A percentile compares a stretch with the other conserved stretches of the same genome.
Conservation (phyloP, 441 rosid genomes). For the Populus trichocarpa region DNA sequence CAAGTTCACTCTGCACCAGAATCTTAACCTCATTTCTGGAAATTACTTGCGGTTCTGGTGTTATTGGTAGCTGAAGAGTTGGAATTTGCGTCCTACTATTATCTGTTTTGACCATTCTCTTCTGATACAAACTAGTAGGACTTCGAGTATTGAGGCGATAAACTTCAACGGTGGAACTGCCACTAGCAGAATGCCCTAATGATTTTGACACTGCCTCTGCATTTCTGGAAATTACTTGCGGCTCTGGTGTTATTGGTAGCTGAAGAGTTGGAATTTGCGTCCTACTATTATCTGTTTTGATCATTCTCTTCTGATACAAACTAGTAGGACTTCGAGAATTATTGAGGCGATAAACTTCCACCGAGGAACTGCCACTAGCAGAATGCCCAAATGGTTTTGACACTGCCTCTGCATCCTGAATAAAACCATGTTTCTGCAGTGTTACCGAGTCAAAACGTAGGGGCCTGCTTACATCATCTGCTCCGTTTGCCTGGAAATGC, state of each 20-base stretch:
- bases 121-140: constrained; percentile 50
- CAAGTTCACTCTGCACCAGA: constrained; percentile 29
- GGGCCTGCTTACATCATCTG: constrained; percentile 24
- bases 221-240: constrained; percentile 32
- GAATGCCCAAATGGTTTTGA: constrained; percentile 25
- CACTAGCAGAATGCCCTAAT: constrained; percentile 24
- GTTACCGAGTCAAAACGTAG: constrained; percentile 22
- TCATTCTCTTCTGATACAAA: constrained; percentile 32
- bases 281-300: constrained; percentile 37
- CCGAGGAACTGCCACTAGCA: constrained; percentile 26
- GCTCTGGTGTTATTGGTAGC: constrained; percentile 54
- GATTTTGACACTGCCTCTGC: constrained; percentile 20
- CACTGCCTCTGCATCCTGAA: constrained; percentile 35
- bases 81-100: constrained; percentile 39
- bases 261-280: constrained; percentile 48
- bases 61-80: constrained; percentile 45
- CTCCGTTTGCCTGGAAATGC: constrained; percentile 19
- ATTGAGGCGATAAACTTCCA: constrained; percentile 34
- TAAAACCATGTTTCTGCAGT: constrained; percentile 27
- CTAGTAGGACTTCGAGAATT: constrained; percentile 59
- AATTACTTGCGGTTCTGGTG: constrained; percentile 48
- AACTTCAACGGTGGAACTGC: constrained; percentile 28
- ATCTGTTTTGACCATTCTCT: constrained; percentile 35
- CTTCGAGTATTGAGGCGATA: constrained; percentile 45
- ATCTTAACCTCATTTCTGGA: constrained; percentile 43